These are phyloP conservation scores for Ophiostoma perfectum DNA, from an alignment of 2,329 filamentous ascomycete species.

Conservation along the genomic window DNA sequence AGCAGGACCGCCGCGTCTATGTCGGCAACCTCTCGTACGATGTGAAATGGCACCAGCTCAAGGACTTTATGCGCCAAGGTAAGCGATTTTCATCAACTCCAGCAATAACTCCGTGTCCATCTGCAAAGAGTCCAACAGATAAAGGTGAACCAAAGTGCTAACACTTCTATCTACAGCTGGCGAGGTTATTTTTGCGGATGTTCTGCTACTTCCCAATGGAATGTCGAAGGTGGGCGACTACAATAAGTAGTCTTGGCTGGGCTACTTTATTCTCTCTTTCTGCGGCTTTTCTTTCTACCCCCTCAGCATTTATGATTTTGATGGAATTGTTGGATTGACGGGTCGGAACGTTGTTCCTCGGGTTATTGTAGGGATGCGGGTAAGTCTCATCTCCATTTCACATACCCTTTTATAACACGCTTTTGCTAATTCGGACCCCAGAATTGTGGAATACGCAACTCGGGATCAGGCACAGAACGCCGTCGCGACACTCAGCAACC, in stretches of 20 bases:
- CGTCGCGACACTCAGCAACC: slow-evolving; percentile 96
- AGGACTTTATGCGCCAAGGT: slow-evolving; percentile 99
- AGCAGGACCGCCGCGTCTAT: slow-evolving; percentile 98
- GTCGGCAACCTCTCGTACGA: slow-evolving; percentile 98
- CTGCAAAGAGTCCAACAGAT: neutral
- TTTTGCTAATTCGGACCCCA: slow-evolving; percentile 35
- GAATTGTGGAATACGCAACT: slow-evolving; percentile 99
- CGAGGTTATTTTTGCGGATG: slow-evolving; percentile 99
- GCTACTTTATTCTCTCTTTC: slow-evolving; percentile 52
- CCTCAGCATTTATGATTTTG: slow-evolving; percentile 47
- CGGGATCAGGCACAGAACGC: slow-evolving; percentile 98
- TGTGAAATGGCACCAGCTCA: slow-evolving; percentile 99
- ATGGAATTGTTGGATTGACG: slow-evolving; percentile 98
- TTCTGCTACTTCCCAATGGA: slow-evolving; percentile 99
- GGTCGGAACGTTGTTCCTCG: slow-evolving; percentile 83
- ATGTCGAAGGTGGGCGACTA: slow-evolving; percentile 99
- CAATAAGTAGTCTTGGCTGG: slow-evolving; percentile 75
- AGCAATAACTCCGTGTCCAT: neutral
- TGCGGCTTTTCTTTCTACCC: slow-evolving; percentile 52
- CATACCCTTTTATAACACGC: neutral
- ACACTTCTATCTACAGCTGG: slow-evolving; percentile 61
- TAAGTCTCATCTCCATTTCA: slow-evolving; percentile 51
- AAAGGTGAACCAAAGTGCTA: slow-evolving; percentile 26
- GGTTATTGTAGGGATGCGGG: slow-evolving; percentile 98
- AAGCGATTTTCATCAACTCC: slow-evolving; percentile 37